These are phyloP conservation scores for Cladosporium phlei DNA, from an alignment of 2,329 filamentous ascomycete species.

Conservation along the genomic window DNA sequence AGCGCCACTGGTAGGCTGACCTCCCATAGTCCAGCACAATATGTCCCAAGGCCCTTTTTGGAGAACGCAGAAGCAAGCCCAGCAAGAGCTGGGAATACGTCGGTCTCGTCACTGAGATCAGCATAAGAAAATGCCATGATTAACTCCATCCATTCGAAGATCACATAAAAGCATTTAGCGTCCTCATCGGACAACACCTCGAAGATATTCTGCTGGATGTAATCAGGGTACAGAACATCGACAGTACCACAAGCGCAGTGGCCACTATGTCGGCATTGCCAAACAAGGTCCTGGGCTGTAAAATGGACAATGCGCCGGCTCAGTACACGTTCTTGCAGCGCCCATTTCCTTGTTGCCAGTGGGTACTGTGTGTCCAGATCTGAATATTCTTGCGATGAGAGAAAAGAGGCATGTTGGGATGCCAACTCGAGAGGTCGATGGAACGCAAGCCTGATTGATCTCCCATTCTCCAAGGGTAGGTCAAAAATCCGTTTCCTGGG, in stretches of 20 bases:
- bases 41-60: not conserved
- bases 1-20: not conserved
- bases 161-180: not conserved
- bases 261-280: not conserved
- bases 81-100: slow-evolving; percentile 4
- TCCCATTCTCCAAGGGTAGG: not conserved
- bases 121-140: not conserved
- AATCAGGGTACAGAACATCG: not conserved
- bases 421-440: not conserved
- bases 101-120: not conserved
- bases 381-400: not conserved
- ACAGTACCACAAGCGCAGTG: not conserved
- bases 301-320: not conserved
- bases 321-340: not conserved
- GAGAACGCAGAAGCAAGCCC: slow-evolving; percentile 2
- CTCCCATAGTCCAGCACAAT: slow-evolving; percentile 1
- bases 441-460: not conserved
- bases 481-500: not conserved
- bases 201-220: not conserved
- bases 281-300: not conserved
- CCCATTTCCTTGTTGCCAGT: slow-evolving; percentile 3
- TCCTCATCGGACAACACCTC: not conserved
- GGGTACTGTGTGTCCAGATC: not conserved
- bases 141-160: not conserved
- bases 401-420: not conserved